Evolutionary conservation across 257 asterid genomes (phyloP).

Genomic region (Jacaranda copaia): DNA sequence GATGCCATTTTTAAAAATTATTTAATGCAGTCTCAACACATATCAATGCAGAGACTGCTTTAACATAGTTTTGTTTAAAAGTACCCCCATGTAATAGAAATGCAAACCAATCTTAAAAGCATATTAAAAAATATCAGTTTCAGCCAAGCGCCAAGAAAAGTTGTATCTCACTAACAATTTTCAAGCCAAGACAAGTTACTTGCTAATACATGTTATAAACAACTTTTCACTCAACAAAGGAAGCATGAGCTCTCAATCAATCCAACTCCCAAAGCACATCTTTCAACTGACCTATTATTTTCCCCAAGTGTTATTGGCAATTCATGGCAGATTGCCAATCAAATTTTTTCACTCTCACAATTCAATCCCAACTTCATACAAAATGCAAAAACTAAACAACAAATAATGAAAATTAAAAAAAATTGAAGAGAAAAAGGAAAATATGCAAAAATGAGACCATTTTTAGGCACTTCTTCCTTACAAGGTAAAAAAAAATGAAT

Average conservation of each 20-base stretch:
- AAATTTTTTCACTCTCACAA: neutral
- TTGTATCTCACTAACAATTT: neutral
- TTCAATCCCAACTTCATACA: too few relatives aligned
- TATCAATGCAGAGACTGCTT: neutral
- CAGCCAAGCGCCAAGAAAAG: neutral
- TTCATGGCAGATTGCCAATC: neutral
- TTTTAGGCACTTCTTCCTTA: neutral
- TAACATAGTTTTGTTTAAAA: neutral
- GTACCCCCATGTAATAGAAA: neutral
- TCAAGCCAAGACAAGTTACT: neutral
- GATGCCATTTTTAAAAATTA: slow-evolving; percentile 1
- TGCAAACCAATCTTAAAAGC: neutral
- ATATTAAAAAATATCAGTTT: neutral
- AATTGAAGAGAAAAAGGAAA: neutral
- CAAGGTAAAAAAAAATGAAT: neutral
- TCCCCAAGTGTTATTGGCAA: neutral
- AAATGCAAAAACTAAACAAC: too few relatives aligned
- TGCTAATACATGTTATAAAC: neutral
- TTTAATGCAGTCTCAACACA: neutral
- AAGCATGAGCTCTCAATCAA: neutral
- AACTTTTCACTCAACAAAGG: neutral
- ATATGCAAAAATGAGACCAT: neutral
- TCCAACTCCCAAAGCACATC: neutral
- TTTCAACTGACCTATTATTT: neutral
- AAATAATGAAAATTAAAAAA: too few relatives aligned